phyloP scores from a whole-genome alignment of 257 asterid genomes.

The Mitragyna speciosa region DNA sequence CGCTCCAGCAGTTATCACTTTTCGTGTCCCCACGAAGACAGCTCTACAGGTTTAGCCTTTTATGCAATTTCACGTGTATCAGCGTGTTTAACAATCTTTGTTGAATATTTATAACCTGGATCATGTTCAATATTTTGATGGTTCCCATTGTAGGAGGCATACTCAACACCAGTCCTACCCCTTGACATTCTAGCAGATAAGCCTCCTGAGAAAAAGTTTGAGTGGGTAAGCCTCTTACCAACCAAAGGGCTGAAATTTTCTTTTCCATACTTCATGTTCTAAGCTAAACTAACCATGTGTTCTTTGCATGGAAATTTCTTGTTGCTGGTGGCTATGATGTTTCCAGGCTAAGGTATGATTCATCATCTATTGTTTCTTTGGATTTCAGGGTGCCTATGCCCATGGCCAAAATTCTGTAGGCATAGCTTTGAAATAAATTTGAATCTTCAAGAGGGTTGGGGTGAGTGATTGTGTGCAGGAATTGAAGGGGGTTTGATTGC shows the following conservation, averaged over 20 bases:
- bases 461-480: background rate
- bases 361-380: constrained; percentile 2
- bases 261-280: constrained; percentile 23
- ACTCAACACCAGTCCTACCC: constrained; percentile 82
- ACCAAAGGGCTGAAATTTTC: constrained; percentile 15
- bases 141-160: constrained; percentile 62
- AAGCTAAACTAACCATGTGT: constrained; percentile 19
- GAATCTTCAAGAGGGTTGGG: background rate
- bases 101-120: constrained; percentile 16
- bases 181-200: constrained; percentile 83
- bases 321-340: constrained; percentile 35
- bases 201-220: constrained; percentile 80
- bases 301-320: constrained; percentile 36
- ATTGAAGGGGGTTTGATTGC: background rate
- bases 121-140: constrained; percentile 11
- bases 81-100: constrained; percentile 4
- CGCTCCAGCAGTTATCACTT: constrained; percentile 76
- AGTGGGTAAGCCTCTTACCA: constrained; percentile 57
- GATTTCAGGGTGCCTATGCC: background rate
- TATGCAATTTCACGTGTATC: background rate
- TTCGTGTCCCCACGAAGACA: constrained; percentile 82
- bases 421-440: background rate
- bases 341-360: constrained; percentile 84
- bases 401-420: background rate
- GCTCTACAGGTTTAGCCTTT: constrained; percentile 63